These are phyloP conservation scores for Amphicarpaea edgeworthii DNA, from an alignment of 306 rosid genomes.

Conservation along the genomic window DNA sequence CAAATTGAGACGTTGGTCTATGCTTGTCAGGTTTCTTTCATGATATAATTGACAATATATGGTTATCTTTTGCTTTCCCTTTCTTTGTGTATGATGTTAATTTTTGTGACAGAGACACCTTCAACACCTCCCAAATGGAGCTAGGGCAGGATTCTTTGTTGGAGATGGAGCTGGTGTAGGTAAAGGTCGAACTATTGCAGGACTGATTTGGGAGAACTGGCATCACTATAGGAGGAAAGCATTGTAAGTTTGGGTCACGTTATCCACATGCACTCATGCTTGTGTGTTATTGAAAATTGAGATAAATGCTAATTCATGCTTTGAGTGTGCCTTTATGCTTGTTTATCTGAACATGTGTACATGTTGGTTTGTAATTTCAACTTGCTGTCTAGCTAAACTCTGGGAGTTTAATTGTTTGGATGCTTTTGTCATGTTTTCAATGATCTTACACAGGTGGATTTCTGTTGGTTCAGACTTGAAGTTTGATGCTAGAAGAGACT, in stretches of 20 bases:
- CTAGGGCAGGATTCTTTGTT: constrained; percentile 89
- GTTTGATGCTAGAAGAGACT: constrained; percentile 98
- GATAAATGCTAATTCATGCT: constrained; percentile 33
- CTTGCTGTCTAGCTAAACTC: constrained; percentile 22
- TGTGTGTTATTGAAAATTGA: constrained; percentile 21
- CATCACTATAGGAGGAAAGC: constrained; percentile 83
- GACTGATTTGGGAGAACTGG: constrained; percentile 98
- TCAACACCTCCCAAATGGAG: constrained; percentile 77
- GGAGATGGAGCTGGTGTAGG: constrained; percentile 99
- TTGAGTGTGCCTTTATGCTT: constrained; percentile 12
- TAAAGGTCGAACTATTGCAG: constrained; percentile 98
- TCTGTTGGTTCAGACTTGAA: constrained; percentile 99
- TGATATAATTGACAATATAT: constrained; percentile 45
- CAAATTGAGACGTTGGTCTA: constrained; percentile 98
- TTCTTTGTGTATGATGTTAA: constrained; percentile 49
- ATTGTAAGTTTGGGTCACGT: constrained; percentile 67
- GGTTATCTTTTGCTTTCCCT: constrained; percentile 35
- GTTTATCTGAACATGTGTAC: neutral
- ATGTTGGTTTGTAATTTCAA: constrained; percentile 31
- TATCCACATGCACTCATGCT: constrained; percentile 38
- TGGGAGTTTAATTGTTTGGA: constrained; percentile 47
- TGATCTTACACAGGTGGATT: constrained; percentile 88
- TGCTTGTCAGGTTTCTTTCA: constrained; percentile 95
- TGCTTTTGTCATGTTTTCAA: constrained; percentile 47
- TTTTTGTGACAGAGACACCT: constrained; percentile 86